Evolutionary conservation across 2,329 filamentous ascomycete species (phyloP), one percentile per base, ranked within the genome.

Genomic region (Colletotrichum caudatum): DNA sequence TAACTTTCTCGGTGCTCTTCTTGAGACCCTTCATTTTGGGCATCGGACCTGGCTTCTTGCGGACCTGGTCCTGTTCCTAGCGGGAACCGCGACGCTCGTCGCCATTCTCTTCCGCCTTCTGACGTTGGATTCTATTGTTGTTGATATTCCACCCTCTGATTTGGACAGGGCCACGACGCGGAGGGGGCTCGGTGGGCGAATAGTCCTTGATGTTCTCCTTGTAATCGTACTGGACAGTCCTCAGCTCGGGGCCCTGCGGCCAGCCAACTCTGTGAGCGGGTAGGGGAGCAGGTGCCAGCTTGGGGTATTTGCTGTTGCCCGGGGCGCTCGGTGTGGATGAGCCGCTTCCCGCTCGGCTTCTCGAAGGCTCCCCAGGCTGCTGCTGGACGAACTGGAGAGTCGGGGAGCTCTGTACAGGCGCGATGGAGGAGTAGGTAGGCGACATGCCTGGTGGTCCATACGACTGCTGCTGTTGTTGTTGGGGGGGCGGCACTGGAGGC

Each of bases 151-250:
- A 90, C 1, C 88, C 88, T 37, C 88, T 80, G 41, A 90, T 89
- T 54, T 84, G 83, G 16, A 87, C 88, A 0, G 88, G 88, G 0
- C 87, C 88, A 20, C 85, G 86, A 59, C 84, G 84, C 11, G 88
- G 88, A 39, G 89, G 83, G 18, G 87, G 86, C 61, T 89, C 87
- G 23, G 84, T 84, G 2, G 87, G 84, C 5, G 82, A 82, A 54
- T 88, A 89, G 75, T 90, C 88, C 76, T 89, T 90, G 76, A 89
- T 89, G 26, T 87, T 85, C 73, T 86, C 84, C 37, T 82, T 82
- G 58, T 85, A 84, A 69, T 87, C 83, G 74, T 90, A 90, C 48
- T 85, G 86, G 4, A 89, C 87, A 5, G 88, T 89, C 67, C 88
- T 85, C n/a, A 90, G 81, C 74, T 89, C 87, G 20, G 84, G 82